A percentile compares a stretch with the other conserved stretches of the same genome.
Conservation (phyloP, 1,284 basidiomycete species). For the Fereydounia khargensis region DNA sequence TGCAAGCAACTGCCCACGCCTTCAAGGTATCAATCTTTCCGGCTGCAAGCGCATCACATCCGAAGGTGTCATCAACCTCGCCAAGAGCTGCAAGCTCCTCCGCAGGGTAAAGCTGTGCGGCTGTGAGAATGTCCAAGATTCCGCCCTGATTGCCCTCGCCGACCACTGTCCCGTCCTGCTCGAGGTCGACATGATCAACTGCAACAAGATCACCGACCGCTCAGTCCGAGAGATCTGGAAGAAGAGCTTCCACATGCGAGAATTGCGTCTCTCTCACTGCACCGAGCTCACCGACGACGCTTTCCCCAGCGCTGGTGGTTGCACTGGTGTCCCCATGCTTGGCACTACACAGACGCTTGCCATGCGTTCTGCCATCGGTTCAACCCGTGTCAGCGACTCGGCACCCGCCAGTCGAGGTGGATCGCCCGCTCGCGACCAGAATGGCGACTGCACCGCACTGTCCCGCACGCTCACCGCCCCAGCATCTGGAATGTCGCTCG, state of each 20-base stretch:
- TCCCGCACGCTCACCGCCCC: constrained; percentile 5
- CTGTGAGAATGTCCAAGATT: constrained; percentile 42
- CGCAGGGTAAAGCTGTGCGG: constrained; percentile 62
- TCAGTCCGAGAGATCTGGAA: constrained; percentile 82
- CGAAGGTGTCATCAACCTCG: constrained; percentile 73
- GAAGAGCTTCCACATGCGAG: constrained; percentile 77
- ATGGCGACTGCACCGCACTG: constrained; percentile 2
- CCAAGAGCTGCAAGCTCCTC: constrained; percentile 73
- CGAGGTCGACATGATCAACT: constrained; percentile 88
- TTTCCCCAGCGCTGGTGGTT: constrained; percentile 67
- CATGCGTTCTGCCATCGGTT: constrained; percentile 5
- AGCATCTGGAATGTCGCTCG: constrained; percentile 3
- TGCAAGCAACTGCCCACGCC: constrained; percentile 65
- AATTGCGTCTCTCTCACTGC: constrained; percentile 83
- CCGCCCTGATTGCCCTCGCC: constrained; percentile 39
- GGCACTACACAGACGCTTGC: constrained; percentile 13
- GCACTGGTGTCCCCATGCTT: constrained; percentile 23
- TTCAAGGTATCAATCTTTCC: constrained; percentile 90
- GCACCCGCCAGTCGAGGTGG: constrained; percentile 30
- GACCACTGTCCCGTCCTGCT: constrained; percentile 76
- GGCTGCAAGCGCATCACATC: constrained; percentile 82
- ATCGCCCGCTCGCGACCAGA: constrained; percentile 20
- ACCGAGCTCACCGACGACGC: constrained; percentile 75
- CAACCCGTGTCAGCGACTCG: constrained; percentile 13
- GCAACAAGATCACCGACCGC: constrained; percentile 73